A percentile compares a stretch with the other conserved stretches of the same genome.
Evolutionary conservation across 2,329 filamentous ascomycete species (phyloP).

Genomic region (Aspergillus proliferans): DNA sequence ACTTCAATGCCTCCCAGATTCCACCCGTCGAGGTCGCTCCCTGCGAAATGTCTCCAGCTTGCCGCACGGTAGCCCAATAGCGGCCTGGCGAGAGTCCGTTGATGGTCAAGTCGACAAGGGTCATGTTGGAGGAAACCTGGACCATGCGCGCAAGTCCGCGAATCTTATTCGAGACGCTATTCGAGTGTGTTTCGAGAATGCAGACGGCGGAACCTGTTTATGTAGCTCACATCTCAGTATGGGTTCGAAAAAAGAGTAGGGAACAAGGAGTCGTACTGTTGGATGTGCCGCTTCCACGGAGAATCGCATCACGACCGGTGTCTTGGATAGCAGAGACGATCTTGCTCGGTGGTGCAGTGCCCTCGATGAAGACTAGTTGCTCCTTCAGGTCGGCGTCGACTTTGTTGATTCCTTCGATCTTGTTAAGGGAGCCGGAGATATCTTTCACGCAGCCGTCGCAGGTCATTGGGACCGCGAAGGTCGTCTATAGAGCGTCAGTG

Average conservation of each 20-base stretch:
- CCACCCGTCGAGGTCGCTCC: slow-evolving; percentile 78
- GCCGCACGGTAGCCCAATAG: slow-evolving; percentile 78
- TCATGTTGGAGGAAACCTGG: slow-evolving; percentile 71
- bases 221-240: background rate
- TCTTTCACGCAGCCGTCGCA: slow-evolving; percentile 85
- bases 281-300: slow-evolving; percentile 78
- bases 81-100: slow-evolving; percentile 72
- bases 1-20: slow-evolving; percentile 62
- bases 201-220: slow-evolving; percentile 59
- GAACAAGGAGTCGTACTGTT: slow-evolving; percentile 54
- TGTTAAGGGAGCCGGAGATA: slow-evolving; percentile 70
- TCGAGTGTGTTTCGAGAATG: slow-evolving; percentile 81
- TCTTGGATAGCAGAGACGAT: slow-evolving; percentile 84
- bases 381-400: slow-evolving; percentile 76
- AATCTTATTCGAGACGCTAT: slow-evolving; percentile 59
- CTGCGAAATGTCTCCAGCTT: slow-evolving; percentile 77
- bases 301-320: slow-evolving; percentile 87
- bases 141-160: slow-evolving; percentile 89
- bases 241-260: background rate
- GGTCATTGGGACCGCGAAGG: slow-evolving; percentile 90
- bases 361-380: slow-evolving; percentile 77
- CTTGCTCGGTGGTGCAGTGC: slow-evolving; percentile 80
- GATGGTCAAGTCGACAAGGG: slow-evolving; percentile 80
- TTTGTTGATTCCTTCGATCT: slow-evolving; percentile 72
- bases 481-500: slow-evolving; percentile 55